These are phyloP conservation scores for Trichomonascaceae sp. DNA, from an alignment of 1,139 yeast genomes.

Conservation along the genomic window DNA sequence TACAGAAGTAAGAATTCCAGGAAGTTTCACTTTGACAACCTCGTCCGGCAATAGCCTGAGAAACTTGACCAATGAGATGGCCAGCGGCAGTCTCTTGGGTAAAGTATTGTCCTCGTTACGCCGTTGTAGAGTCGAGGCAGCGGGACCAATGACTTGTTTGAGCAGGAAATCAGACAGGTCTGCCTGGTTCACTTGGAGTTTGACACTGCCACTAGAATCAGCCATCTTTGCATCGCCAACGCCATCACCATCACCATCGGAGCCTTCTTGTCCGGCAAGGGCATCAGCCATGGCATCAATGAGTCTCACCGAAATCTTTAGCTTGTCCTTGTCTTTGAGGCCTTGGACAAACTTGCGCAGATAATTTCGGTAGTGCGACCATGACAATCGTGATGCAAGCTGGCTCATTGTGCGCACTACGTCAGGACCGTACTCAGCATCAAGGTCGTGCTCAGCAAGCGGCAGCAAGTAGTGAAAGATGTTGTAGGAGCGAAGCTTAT, in stretches of 20 bases:
- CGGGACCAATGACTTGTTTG: constrained; percentile 47
- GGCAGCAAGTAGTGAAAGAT: constrained; percentile 78
- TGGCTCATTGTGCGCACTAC: background rate
- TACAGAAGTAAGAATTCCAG: constrained; percentile 69
- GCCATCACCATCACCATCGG: constrained; percentile 7
- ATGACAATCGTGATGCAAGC: constrained; percentile 31
- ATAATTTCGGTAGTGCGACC: constrained; percentile 73
- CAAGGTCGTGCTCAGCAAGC: constrained; percentile 61
- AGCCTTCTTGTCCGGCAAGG: background rate
- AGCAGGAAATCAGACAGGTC: constrained; percentile 23
- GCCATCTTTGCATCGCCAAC: too few relatives aligned
- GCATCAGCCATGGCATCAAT: constrained; percentile 54
- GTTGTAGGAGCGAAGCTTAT: constrained; percentile 37
- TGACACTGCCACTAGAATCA: too few relatives aligned
- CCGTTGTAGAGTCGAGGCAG: constrained; percentile 40
- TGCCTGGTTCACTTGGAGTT: background rate
- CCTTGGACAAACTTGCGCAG: constrained; percentile 25
- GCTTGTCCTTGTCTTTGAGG: constrained; percentile 24
- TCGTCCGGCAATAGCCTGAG: constrained; percentile 50
- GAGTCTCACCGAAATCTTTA: constrained; percentile 50
- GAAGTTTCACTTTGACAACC: constrained; percentile 45
- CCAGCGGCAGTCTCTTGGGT: constrained; percentile 59
- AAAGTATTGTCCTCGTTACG: constrained; percentile 42
- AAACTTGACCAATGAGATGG: constrained; percentile 70
- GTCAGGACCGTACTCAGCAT: constrained; percentile 6